A percentile compares a stretch with the other conserved stretches of the same genome.
phyloP scores from a whole-genome alignment of 495 filamentous ascomycete species.

The Xylaria bambusicola region DNA sequence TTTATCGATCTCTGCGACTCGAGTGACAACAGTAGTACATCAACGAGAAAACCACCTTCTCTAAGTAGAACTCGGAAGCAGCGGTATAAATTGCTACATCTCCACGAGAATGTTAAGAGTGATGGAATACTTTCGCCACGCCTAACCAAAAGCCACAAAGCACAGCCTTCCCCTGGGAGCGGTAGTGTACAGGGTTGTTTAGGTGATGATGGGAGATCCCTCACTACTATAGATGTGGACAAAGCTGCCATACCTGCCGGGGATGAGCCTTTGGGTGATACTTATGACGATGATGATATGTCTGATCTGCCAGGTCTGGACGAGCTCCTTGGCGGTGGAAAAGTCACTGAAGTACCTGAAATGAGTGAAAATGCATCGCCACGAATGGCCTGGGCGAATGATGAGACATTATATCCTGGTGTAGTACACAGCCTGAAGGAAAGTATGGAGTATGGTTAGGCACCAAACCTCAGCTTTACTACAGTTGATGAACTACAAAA shows the following conservation, averaged over 20 bases:
- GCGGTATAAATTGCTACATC: neutral
- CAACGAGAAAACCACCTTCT: constrained; percentile 20
- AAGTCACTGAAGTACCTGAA: constrained; percentile 6
- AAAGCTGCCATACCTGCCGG: neutral
- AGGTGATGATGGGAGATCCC: neutral
- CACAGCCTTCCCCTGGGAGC: neutral
- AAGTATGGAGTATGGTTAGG: constrained; percentile 33
- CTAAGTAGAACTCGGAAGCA: neutral
- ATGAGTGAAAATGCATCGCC: constrained; percentile 30
- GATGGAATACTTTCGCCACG: constrained; percentile 13
- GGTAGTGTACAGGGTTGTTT: neutral
- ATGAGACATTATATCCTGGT: constrained; percentile 31
- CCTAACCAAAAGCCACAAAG: constrained; percentile 20
- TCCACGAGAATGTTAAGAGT: constrained; percentile 7
- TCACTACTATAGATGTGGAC: neutral
- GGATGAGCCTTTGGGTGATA: constrained; percentile 5
- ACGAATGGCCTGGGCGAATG: constrained; percentile 31
- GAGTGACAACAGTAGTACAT: constrained; percentile 5
- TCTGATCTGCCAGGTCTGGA: constrained; percentile 31
- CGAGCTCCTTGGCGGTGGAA: constrained; percentile 12
- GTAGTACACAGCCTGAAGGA: constrained; percentile 28
- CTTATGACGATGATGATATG: constrained; percentile 16
- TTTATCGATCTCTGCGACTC: constrained; percentile 38
- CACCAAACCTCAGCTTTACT: constrained; percentile 34
- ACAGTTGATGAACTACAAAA: constrained; percentile 36